Conservation (phyloP, 257 asterid species). For the Solanum infundibuliforme region DNA sequence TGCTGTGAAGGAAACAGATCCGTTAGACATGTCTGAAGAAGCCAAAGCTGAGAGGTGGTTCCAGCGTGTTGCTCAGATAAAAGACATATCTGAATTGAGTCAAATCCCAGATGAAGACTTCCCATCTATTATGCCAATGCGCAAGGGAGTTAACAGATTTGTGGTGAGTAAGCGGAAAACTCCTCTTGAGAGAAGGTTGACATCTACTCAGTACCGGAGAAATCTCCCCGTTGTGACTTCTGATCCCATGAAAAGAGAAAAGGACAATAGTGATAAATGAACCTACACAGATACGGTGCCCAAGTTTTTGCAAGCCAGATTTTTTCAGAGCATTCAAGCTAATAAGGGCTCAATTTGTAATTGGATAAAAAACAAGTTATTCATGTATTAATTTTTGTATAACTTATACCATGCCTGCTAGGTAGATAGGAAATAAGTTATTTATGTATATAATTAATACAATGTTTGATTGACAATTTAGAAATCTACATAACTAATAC, state of each 20-base stretch:
- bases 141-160: constrained; percentile 88
- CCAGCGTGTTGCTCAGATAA: constrained; percentile 82
- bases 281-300: not conserved
- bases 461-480: not conserved
- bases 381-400: not conserved
- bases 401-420: not conserved
- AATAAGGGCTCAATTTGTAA: not conserved
- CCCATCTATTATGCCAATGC: constrained; percentile 94
- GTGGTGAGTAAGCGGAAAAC: constrained; percentile 97
- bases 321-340: not conserved
- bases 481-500: not conserved
- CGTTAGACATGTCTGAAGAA: constrained; percentile 93
- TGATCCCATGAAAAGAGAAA: constrained; percentile 37
- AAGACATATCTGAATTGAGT: constrained; percentile 85
- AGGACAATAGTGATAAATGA: constrained; percentile 19
- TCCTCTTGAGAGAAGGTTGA: constrained; percentile 82
- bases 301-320: not conserved
- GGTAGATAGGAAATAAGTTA: not conserved
- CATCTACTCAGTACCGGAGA: constrained; percentile 65
- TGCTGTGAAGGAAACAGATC: constrained; percentile 63
- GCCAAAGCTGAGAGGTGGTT: constrained; percentile 97
- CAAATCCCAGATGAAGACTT: constrained; percentile 96
- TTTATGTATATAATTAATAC: not conserved
- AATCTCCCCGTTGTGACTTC: constrained; percentile 53
- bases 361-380: not conserved